phyloP scores from a whole-genome alignment of 2,329 filamentous ascomycete species.

The Diaporthe caulivora region DNA sequence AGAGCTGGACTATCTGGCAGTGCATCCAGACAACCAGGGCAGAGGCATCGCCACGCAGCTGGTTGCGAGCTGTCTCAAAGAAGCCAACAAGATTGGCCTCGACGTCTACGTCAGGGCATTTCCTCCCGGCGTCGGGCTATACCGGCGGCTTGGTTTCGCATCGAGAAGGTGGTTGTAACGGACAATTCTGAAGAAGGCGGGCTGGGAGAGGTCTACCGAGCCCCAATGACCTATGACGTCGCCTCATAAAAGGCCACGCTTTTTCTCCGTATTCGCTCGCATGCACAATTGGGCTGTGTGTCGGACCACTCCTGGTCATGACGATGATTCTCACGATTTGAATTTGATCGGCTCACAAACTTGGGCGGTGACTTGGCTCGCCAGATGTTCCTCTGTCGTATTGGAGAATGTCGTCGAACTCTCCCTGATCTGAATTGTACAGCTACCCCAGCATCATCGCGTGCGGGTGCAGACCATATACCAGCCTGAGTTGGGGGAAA shows the following conservation, averaged over 20 bases:
- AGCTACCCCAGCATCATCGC: no score
- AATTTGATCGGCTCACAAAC: no score
- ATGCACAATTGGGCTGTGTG: no score
- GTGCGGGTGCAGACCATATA: no score
- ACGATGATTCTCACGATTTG: no score
- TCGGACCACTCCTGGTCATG: no score
- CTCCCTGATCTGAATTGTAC: no score
- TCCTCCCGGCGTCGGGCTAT: constrained; percentile 24
- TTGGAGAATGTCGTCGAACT: no score
- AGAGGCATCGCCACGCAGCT: constrained; percentile 43
- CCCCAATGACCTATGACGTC: constrained; percentile 26
- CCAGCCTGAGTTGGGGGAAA: no score
- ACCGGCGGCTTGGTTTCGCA: constrained; percentile 26
- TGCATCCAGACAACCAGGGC: constrained; percentile 42
- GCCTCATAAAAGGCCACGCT: constrained; percentile 13
- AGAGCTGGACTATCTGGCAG: constrained; percentile 45
- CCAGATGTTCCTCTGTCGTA: no score
- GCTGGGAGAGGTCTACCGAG: constrained; percentile 19
- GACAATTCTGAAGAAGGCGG: constrained; percentile 29
- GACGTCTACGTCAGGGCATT: constrained; percentile 43
- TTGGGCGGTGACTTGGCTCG: no score
- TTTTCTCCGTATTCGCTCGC: no score
- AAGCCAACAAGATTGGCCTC: constrained; percentile 43
- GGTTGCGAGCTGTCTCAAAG: constrained; percentile 41
- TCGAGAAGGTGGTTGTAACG: constrained; percentile 22